phyloP scores from a whole-genome alignment of 345 rosid species.

The Sisymbrium altissimum region DNA sequence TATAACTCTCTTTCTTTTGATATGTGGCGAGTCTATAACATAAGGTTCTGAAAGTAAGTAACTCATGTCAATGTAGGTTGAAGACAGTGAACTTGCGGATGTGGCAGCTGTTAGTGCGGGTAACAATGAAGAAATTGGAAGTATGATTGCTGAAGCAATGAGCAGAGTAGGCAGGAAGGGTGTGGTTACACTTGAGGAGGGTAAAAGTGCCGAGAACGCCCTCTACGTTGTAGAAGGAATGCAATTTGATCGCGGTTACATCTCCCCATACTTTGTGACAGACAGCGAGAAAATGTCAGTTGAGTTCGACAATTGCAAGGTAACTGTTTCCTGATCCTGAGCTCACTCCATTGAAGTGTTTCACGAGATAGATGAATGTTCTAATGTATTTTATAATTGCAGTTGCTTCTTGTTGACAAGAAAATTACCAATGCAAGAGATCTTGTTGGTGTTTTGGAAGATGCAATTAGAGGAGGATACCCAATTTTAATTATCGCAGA shows the following conservation, averaged over 20 bases:
- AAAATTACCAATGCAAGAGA: constrained; percentile 97
- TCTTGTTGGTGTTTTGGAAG: constrained; percentile 78
- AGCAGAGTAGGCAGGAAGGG: constrained; percentile 97
- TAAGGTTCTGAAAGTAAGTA: background rate
- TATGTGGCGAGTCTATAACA: background rate
- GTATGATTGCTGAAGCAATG: constrained; percentile 98
- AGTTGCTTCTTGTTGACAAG: constrained; percentile 97
- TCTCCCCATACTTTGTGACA: constrained; percentile 96
- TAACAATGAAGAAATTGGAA: constrained; percentile 86
- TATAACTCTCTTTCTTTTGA: background rate
- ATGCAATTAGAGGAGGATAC: constrained; percentile 77
- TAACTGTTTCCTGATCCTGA: constrained; percentile 23
- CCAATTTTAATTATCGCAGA: constrained; percentile 81
- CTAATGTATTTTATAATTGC: constrained; percentile 25
- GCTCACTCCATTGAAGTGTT: background rate
- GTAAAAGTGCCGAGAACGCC: constrained; percentile 91
- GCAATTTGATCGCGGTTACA: constrained; percentile 99
- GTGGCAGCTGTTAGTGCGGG: constrained; percentile 99
- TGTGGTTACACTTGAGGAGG: constrained; percentile 98
- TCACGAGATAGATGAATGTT: background rate
- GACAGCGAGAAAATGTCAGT: constrained; percentile 98
- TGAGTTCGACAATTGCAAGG: constrained; percentile 98
- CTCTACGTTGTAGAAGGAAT: constrained; percentile 99
- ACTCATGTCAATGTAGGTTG: constrained; percentile 56
- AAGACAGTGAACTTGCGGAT: constrained; percentile 98